Base-by-base conservation (phyloP, 148 eudicot species). In the Chenopodium album region DNA sequence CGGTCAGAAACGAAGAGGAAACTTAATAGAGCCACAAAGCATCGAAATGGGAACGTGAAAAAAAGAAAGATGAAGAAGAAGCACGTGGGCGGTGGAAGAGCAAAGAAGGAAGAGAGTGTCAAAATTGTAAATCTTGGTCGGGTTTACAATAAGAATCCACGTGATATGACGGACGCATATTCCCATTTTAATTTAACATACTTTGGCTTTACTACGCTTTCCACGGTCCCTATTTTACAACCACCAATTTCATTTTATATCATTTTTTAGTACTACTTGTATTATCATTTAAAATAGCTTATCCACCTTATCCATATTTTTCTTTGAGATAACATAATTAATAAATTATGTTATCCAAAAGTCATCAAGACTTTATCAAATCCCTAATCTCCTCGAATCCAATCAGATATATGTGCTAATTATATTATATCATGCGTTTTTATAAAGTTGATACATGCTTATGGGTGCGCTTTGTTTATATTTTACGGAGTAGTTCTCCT, bases 241-340 rank as follows among this genome's bases (percentile, higher is more conserved):
- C 65, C 65, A 62, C 65, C 26, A 62, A 12, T 28, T 14, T 67
- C 71, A 26, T 67, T 67, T 26, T 2, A 23, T 66, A 72, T 66
- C 37, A 26, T 28, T 67, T 26, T 2, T 28, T 67, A 73, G 17
- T 73, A 72, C 22, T 56, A 17, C 22, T 2, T 17, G 3, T 14
- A 16, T 13, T 56, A 56, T 56, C 3, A 54, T 12, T 11, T 13
- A 14, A 16, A 12, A 56, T 3, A 56, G 22, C 62, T 66, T 78
- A 67, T 67, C 80, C 80, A 67, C 68, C 73, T 66, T 66, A 78
- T 78, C 80, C 80, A 66, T 13, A 17, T 47, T 46, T 4, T 59
- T 31, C 3, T 16, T 34, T 76, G 0, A 19, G 37, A 32, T 56
- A 60, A 77, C 22, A 9, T 44, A 26, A 60, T 14, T 20, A 37